Percentiles rank a stretch among this genome's conserved stretches.
Conservation (phyloP, 2,329 filamentous ascomycete genomes). For the Fusarium austroafricanum region DNA sequence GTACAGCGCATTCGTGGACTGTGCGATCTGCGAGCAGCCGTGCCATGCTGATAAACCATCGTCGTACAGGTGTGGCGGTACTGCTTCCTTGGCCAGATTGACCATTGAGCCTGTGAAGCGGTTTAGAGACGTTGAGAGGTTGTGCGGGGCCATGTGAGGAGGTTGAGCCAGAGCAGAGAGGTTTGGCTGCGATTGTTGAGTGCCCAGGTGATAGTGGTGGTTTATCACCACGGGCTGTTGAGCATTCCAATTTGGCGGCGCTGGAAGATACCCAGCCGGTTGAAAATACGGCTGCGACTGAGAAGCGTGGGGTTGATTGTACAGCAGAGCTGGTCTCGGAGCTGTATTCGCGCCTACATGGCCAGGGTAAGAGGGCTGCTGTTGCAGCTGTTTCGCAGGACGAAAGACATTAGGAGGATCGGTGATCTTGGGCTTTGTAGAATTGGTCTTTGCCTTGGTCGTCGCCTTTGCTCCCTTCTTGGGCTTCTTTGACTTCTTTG, state of each 20-base stretch:
- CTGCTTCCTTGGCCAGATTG: constrained; percentile 56
- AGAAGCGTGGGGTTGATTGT: constrained; percentile 37
- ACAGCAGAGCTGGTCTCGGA: constrained; percentile 14
- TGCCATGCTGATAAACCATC: constrained; percentile 59
- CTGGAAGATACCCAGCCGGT: constrained; percentile 40
- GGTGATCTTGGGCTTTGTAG: constrained; percentile 12
- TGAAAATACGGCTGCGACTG: constrained; percentile 43
- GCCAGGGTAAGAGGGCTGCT: not conserved
- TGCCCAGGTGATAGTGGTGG: constrained; percentile 61
- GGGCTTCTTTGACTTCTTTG: constrained; percentile 11
- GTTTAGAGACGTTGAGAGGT: constrained; percentile 40
- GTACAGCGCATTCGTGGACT: constrained; percentile 61
- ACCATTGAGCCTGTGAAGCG: constrained; percentile 56
- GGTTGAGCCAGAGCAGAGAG: not conserved
- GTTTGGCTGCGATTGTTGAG: constrained; percentile 6
- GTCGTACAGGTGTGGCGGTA: constrained; percentile 56
- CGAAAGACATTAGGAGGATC: constrained; percentile 20
- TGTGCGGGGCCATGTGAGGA: constrained; percentile 3
- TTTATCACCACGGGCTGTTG: constrained; percentile 61
- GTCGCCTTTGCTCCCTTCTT: constrained; percentile 7
- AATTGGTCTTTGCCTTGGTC: not conserved
- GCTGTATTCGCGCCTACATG: not conserved
- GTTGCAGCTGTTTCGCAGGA: constrained; percentile 1
- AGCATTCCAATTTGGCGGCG: constrained; percentile 41
- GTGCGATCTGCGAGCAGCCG: constrained; percentile 54